Conservation (phyloP, 768 basidiomycete species). For the Xanthoconium stramineum region DNA sequence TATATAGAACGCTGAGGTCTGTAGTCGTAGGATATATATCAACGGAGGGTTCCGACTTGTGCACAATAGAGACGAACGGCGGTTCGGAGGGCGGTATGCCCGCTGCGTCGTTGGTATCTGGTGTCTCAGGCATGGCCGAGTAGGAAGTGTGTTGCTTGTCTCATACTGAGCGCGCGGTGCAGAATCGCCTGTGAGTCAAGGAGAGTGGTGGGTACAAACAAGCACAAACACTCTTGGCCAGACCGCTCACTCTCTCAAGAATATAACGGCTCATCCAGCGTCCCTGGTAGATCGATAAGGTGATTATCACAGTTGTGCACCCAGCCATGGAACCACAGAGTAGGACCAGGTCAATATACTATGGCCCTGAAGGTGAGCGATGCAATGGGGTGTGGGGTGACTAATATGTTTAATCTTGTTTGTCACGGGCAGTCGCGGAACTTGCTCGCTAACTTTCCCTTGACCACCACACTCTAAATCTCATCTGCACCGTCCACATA, state of each 20-base stretch:
- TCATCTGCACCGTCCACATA: constrained; percentile 4
- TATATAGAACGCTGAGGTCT: constrained; percentile 82
- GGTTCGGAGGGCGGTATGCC: constrained; percentile 28
- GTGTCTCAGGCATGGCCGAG: constrained; percentile 36
- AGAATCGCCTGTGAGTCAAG: neutral
- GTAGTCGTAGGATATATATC: constrained; percentile 19
- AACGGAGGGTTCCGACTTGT: constrained; percentile 5
- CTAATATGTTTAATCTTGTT: neutral
- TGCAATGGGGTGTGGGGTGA: neutral
- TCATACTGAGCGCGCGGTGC: constrained; percentile 4
- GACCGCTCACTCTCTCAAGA: neutral
- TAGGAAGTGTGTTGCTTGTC: constrained; percentile 2
- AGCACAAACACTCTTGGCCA: constrained; percentile 23
- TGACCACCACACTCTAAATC: constrained; percentile 6
- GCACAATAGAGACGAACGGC: constrained; percentile 27
- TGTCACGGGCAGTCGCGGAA: neutral
- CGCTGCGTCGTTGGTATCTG: constrained; percentile 32
- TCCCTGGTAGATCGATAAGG: too few relatives aligned
- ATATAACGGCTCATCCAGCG: neutral
- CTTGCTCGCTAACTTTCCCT: neutral
- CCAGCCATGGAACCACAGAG: too few relatives aligned
- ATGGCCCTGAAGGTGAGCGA: too few relatives aligned
- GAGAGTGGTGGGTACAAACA: constrained; percentile 24
- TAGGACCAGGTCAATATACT: too few relatives aligned
- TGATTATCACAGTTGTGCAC: too few relatives aligned